Evolutionary conservation across 352 stramenopile species (phyloP).

Genomic region (Globisporangium emineosum): DNA sequence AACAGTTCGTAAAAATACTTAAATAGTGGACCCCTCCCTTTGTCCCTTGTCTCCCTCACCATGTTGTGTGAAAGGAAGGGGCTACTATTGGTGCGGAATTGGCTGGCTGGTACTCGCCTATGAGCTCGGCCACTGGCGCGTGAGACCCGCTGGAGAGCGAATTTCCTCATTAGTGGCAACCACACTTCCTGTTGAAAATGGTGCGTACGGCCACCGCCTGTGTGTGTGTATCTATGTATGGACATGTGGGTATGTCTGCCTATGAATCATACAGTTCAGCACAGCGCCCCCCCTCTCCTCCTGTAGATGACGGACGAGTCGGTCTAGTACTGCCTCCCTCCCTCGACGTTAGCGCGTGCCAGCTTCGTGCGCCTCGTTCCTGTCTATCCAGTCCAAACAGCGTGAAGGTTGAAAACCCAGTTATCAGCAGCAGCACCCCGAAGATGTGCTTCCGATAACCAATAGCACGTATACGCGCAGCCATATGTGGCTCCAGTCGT

Average conservation of each 20-base stretch:
- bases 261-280: neutral
- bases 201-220: conserved; percentile 12
- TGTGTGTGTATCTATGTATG: neutral
- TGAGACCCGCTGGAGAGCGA: conserved; percentile 7
- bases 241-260: neutral
- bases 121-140: conserved; percentile 6
- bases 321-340: neutral
- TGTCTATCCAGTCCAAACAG: neutral
- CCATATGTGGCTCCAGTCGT: neutral
- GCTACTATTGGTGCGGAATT: conserved; percentile 17
- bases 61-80: neutral
- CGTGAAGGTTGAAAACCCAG: too few relatives aligned
- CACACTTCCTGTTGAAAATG: conserved; percentile 26
- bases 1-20: conserved; percentile 2
- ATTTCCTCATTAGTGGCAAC: conserved; percentile 27
- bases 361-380: neutral
- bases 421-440: too few relatives aligned
- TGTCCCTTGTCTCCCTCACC: neutral
- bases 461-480: neutral
- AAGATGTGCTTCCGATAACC: neutral
- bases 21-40: neutral
- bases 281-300: neutral
- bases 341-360: neutral
- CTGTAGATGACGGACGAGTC: neutral
- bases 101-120: conserved; percentile 17